A percentile compares a stretch with the other conserved stretches of the same genome.
Conservation (phyloP, 2,329 filamentous ascomycete genomes). For the Penicillium vulpinum region DNA sequence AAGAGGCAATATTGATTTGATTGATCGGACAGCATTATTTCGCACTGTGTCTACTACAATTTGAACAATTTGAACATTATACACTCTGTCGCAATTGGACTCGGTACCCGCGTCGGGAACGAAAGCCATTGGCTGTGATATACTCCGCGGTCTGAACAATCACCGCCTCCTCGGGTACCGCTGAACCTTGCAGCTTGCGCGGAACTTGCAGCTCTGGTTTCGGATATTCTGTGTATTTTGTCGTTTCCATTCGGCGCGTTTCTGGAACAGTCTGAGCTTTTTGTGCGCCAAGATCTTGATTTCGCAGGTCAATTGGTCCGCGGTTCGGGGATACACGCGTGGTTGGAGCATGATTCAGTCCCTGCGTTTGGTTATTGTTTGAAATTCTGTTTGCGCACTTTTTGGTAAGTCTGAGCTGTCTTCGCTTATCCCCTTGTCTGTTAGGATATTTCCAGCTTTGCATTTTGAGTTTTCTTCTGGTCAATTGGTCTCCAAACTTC, state of each 20-base stretch:
- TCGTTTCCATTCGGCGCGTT: background rate
- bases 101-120: background rate
- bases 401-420: slow-evolving; percentile 30
- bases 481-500: background rate
- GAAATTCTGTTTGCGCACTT: slow-evolving; percentile 30
- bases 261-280: background rate
- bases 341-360: slow-evolving; percentile 31
- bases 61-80: background rate
- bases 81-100: background rate
- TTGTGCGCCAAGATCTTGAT: background rate
- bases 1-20: slow-evolving; percentile 11
- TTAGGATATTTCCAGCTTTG: background rate
- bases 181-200: slow-evolving; percentile 1
- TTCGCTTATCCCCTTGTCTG: slow-evolving; percentile 8
- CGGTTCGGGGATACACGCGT: slow-evolving; percentile 21
- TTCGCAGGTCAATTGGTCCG: slow-evolving; percentile 7
- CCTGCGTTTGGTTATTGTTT: slow-evolving; percentile 26
- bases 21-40: slow-evolving; percentile 9
- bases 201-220: background rate
- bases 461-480: background rate
- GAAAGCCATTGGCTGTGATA: background rate
- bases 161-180: background rate
- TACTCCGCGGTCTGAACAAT: background rate
- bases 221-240: background rate
- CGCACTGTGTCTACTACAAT: background rate